phyloP scores from a whole-genome alignment of 192 early-diverging fungal genomes.

The Diversispora eburnea region DNA sequence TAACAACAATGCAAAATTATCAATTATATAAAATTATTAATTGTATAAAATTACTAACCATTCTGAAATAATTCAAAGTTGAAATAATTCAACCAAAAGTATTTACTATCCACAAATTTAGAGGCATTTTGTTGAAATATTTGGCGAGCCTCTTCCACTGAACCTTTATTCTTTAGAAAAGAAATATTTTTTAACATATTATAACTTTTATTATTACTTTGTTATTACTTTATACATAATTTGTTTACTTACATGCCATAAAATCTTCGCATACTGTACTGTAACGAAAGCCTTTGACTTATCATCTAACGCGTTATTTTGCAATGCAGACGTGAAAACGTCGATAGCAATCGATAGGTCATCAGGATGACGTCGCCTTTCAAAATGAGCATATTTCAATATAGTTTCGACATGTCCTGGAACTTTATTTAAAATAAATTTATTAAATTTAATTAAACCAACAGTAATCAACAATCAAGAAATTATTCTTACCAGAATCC shows the following conservation, averaged over 20 bases:
- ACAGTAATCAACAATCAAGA: background rate
- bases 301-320: constrained; percentile 39
- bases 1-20: background rate
- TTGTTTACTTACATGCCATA: constrained; percentile 40
- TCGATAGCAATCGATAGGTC: constrained; percentile 43
- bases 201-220: background rate
- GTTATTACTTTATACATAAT: background rate
- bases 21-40: background rate
- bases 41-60: constrained; percentile 33
- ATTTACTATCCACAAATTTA: constrained; percentile 49
- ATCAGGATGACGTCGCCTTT: constrained; percentile 50
- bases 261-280: constrained; percentile 48
- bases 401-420: constrained; percentile 65
- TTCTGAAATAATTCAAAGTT: constrained; percentile 61
- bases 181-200: too few species aligned
- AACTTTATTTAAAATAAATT: constrained; percentile 37
- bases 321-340: constrained; percentile 33
- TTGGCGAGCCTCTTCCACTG: constrained; percentile 40
- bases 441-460: background rate
- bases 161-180: constrained; percentile 23
- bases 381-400: constrained; percentile 61
- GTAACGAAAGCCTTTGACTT: constrained; percentile 51
- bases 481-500: constrained; percentile 42
- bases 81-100: constrained; percentile 54
- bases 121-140: constrained; percentile 46